Conservation (phyloP, 2,329 filamentous ascomycete genomes). For the Pseudogymnoascus sp. region DNA sequence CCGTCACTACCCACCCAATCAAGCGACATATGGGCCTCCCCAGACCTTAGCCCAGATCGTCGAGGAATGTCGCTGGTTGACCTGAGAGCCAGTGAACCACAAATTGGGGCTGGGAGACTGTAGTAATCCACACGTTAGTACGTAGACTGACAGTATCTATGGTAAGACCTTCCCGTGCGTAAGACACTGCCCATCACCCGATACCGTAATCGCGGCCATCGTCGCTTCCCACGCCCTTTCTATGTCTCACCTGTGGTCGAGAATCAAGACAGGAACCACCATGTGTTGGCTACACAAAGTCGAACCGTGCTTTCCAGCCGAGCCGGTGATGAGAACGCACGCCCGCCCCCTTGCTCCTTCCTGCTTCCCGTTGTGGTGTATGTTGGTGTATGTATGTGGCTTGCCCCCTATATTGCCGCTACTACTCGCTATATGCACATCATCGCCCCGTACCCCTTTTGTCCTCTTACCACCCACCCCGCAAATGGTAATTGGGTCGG, state of each 20-base stretch:
- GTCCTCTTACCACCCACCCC: not conserved
- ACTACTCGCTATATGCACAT: not conserved
- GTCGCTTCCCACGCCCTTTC: not conserved
- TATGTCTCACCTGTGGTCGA: not conserved
- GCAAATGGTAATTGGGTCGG: not conserved
- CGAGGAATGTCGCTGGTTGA: not conserved
- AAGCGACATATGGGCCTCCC: not conserved
- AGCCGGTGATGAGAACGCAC: not conserved
- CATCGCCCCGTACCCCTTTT: not conserved
- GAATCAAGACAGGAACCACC: not conserved
- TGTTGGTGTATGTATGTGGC: not conserved
- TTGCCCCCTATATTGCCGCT: not conserved
- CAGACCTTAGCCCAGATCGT: not conserved
- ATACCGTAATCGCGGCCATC: not conserved
- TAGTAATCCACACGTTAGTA: not conserved
- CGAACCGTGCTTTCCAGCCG: not conserved
- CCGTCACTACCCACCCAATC: constrained; percentile 5
- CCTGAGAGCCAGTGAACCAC: not conserved
- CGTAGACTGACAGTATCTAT: not conserved
- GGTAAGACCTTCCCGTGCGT: not conserved
- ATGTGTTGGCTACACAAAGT: not conserved
- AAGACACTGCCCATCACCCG: constrained; percentile 1
- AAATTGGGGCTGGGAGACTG: not conserved
- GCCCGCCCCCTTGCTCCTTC: not conserved
- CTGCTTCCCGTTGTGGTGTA: too few relatives aligned